These are phyloP conservation scores for Xylaria grammica DNA, from an alignment of 495 filamentous ascomycete species.

Conservation along the genomic window DNA sequence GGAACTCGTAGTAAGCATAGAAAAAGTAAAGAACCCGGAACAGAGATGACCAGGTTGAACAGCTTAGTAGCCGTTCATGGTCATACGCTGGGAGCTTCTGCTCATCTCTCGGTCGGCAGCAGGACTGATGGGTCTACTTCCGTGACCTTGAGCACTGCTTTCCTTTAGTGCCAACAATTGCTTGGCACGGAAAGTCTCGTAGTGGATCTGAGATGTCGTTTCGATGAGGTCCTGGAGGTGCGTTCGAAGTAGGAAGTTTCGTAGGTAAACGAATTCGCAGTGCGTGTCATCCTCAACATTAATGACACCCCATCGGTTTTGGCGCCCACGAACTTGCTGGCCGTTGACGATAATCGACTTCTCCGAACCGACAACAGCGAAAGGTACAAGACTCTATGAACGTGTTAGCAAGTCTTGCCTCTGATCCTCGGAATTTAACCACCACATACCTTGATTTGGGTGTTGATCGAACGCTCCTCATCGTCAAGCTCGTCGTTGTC, in stretches of 20 bases:
- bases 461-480: slow-evolving; percentile 92
- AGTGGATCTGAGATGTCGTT: slow-evolving; percentile 99
- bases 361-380: slow-evolving; percentile 97
- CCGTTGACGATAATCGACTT: slow-evolving; percentile 96
- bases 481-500: slow-evolving; percentile 98
- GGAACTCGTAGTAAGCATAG: neutral
- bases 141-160: slow-evolving; percentile 85
- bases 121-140: slow-evolving; percentile 92
- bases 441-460: slow-evolving; percentile 84
- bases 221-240: slow-evolving; percentile 98
- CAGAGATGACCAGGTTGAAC: slow-evolving; percentile 16
- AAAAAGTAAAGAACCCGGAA: slow-evolving; percentile 20
- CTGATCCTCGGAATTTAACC: slow-evolving; percentile 22
- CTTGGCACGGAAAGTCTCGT: slow-evolving; percentile 99
- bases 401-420: slow-evolving; percentile 32
- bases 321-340: slow-evolving; percentile 95
- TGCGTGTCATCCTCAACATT: slow-evolving; percentile 99
- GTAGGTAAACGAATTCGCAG: slow-evolving; percentile 98
- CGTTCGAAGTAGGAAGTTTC: slow-evolving; percentile 96
- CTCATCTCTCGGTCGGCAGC: slow-evolving; percentile 93
- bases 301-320: slow-evolving; percentile 99
- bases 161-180: slow-evolving; percentile 97
- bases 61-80: slow-evolving; percentile 95
- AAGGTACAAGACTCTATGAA: slow-evolving; percentile 85
- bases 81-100: slow-evolving; percentile 93